A percentile compares a stretch with the other conserved stretches of the same genome.
These are phyloP conservation scores for Cladophialophora psammophila DNA, from an alignment of 2,329 filamentous ascomycete species.

Conservation along the genomic window DNA sequence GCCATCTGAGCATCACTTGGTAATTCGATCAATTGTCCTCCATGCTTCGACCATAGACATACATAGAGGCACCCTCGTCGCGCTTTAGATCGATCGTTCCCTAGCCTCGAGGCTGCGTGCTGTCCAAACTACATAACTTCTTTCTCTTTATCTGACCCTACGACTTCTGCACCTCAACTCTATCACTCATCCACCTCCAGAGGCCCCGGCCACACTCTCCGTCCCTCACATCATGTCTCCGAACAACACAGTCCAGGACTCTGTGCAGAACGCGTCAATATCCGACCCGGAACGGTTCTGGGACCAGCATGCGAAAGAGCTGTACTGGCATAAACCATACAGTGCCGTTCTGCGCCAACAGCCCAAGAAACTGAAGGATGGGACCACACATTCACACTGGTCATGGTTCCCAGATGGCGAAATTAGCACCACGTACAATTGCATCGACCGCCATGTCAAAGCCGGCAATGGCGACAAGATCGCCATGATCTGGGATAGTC, in stretches of 20 bases:
- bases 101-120: constrained; percentile 5
- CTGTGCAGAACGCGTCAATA: constrained; percentile 66
- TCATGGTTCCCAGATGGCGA: constrained; percentile 89
- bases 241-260: constrained; percentile 53
- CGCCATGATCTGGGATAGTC: constrained; percentile 87
- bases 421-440: constrained; percentile 92
- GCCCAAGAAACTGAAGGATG: constrained; percentile 69
- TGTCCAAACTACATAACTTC: neutral
- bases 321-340: constrained; percentile 83
- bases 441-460: constrained; percentile 85
- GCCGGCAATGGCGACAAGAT: constrained; percentile 75
- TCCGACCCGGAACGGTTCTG: constrained; percentile 76
- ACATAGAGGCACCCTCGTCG: neutral
- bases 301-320: constrained; percentile 73
- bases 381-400: constrained; percentile 76
- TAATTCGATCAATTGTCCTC: neutral
- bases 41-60: neutral
- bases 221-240: constrained; percentile 26
- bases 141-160: neutral
- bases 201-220: neutral
- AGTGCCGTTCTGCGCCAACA: constrained; percentile 65
- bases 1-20: neutral
- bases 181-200: neutral
- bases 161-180: neutral
- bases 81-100: neutral